Base-by-base conservation (phyloP, 805 yeast species). In the Pichia paraexigua region DNA sequence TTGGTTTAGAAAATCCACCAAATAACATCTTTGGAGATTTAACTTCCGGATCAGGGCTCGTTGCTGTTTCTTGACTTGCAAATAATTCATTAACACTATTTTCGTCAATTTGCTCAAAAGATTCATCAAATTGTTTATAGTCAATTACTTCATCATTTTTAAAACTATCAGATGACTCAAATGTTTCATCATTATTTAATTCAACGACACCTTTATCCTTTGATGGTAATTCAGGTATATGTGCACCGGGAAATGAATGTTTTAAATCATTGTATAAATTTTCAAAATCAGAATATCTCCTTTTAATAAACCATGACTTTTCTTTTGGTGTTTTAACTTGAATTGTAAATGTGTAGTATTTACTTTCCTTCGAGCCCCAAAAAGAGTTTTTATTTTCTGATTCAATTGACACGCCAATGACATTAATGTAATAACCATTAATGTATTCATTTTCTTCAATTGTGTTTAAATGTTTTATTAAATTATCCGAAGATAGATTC, bases 221-320 rank as follows among this genome's bases (percentile, higher is more conserved):
- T 2, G 67, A 54, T 6, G 72, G 72, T 21, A 69, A 49, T 37
- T 50, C 56, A 1, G 68, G 71, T 35, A 86, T 64, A 11, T 76
- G 78, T 49, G 81, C 78, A 0, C 92, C 95, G 0, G 97, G 95
- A 58, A 79, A 86, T 45, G 67, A 69, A 41, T 69, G 68, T 54
- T 74, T 76, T 50, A 90, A 66, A n/a, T 63, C 60, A 25, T 69
- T 66, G 52, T 83, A 80, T 28, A 92, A 68, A 9, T 67, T 69
- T 53, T 73, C 76, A 64, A 92, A 92, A 18, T 87, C 88, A 2
- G 77, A 67, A 63, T 87, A 92, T 11, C 84, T 68, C 51, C 89
- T 73, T 0, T 80, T 73, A 0, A 85, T 77, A 58, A 75, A 82
- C 50, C 75, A 72, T 1, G 67, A 64, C 2, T 63, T 61, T 1